Evolutionary conservation across 306 rosid species (phyloP).

Genomic region (Cucurbita pepo): DNA sequence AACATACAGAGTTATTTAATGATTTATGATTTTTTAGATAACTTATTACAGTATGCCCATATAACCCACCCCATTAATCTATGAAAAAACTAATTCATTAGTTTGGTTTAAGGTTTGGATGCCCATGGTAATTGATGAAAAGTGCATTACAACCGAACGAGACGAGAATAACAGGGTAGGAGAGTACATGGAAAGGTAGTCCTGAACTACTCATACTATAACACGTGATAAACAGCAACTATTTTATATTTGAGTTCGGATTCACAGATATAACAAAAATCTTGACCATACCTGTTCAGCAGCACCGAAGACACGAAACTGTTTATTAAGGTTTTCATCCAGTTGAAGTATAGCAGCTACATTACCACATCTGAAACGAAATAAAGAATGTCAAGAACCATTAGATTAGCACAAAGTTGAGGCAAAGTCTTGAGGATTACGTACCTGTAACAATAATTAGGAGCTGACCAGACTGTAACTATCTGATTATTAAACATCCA

Average conservation of each 20-base stretch:
- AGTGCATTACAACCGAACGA: neutral
- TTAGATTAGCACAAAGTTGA: constrained; percentile 3
- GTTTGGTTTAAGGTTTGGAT: too few relatives aligned
- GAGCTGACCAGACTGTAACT: constrained; percentile 99
- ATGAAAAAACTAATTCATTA: neutral
- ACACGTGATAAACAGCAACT: neutral
- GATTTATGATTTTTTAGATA: neutral
- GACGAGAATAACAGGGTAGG: neutral
- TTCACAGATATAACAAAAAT: neutral
- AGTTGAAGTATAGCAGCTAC: constrained; percentile 92
- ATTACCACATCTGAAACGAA: constrained; percentile 75
- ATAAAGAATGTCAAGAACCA: constrained; percentile 8
- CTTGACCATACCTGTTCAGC: constrained; percentile 78
- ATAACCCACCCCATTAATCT: neutral
- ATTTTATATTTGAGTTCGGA: neutral
- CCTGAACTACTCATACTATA: neutral
- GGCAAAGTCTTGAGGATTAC: neutral
- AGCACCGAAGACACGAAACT: constrained; percentile 87
- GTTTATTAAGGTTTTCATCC: constrained; percentile 77
- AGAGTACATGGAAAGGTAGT: neutral
- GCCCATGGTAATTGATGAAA: neutral
- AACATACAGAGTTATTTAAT: neutral
- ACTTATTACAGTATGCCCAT: neutral
- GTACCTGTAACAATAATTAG: constrained; percentile 96
- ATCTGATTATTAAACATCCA: constrained; percentile 99